Conservation (phyloP, 495 filamentous ascomycete genomes). For the Talaromyces stipitatus region DNA sequence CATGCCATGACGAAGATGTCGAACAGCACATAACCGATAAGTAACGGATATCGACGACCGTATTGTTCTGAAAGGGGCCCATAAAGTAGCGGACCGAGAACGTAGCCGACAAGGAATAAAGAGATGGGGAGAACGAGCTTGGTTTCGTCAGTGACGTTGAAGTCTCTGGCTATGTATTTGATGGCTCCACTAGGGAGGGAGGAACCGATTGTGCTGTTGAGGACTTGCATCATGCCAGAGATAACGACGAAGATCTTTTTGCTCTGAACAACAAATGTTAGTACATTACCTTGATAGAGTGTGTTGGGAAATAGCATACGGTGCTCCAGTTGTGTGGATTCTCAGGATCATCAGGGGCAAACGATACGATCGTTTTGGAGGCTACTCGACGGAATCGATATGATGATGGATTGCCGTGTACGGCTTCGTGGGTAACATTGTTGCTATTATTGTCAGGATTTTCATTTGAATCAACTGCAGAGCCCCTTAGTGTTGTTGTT, state of each 20-base stretch:
- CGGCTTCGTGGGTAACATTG: constrained; percentile 19
- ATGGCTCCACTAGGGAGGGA: constrained; percentile 58
- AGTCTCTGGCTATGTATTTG: constrained; percentile 48
- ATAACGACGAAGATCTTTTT: constrained; percentile 52
- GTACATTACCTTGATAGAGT: too few relatives aligned
- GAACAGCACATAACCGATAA: constrained; percentile 53
- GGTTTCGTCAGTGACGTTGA: constrained; percentile 46
- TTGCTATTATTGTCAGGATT: not conserved
- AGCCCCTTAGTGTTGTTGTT: constrained; percentile 1
- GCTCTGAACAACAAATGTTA: constrained; percentile 20
- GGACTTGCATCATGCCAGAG: constrained; percentile 52
- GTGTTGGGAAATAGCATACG: constrained; percentile 7
- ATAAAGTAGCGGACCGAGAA: constrained; percentile 55
- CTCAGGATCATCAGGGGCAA: constrained; percentile 51
- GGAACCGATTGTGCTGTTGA: constrained; percentile 70
- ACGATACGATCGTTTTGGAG: constrained; percentile 28
- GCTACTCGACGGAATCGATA: constrained; percentile 22
- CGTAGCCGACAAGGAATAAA: constrained; percentile 63
- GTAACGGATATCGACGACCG: constrained; percentile 52
- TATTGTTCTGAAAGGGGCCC: constrained; percentile 64
- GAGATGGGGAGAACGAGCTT: constrained; percentile 66
- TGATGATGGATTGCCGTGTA: constrained; percentile 20
- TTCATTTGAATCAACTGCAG: not conserved
- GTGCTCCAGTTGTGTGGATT: constrained; percentile 57
- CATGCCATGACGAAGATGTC: constrained; percentile 61